A percentile compares a stretch with the other conserved stretches of the same genome.
phyloP scores from a whole-genome alignment of 768 basidiomycete genomes.

The Psilocybe sp. region DNA sequence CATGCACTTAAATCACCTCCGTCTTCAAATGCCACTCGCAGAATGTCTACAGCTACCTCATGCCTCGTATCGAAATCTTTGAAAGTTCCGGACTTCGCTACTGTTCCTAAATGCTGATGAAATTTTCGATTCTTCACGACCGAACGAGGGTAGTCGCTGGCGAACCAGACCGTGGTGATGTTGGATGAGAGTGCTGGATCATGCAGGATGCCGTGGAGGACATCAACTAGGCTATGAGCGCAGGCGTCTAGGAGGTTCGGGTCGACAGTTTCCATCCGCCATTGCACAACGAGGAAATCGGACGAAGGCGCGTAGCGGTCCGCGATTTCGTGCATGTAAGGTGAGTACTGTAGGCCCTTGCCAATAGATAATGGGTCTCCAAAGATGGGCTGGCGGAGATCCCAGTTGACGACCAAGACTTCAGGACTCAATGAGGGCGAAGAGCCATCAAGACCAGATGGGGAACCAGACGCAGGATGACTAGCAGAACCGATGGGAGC shows the following conservation, averaged over 20 bases:
- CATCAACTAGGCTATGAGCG: slow-evolving; percentile 45
- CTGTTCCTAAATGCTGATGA: slow-evolving; percentile 6
- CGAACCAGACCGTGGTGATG: slow-evolving; percentile 49
- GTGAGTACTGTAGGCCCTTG: slow-evolving; percentile 40
- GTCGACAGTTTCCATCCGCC: slow-evolving; percentile 53
- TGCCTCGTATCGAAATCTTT: slow-evolving; percentile 38
- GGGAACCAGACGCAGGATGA: too few species aligned
- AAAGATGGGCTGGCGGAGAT: slow-evolving; percentile 47
- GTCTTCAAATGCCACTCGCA: slow-evolving; percentile 40
- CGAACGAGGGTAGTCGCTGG: slow-evolving; percentile 49
- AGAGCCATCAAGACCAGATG: too few species aligned
- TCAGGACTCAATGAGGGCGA: slow-evolving; percentile 26
- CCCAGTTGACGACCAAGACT: slow-evolving; percentile 54
- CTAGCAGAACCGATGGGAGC: too few species aligned
- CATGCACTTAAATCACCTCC: slow-evolving; percentile 38
- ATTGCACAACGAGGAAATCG: slow-evolving; percentile 52
- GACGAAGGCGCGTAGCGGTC: slow-evolving; percentile 28
- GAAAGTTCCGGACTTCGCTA: slow-evolving; percentile 44
- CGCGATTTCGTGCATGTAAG: slow-evolving; percentile 38
- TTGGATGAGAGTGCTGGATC: slow-evolving; percentile 21
- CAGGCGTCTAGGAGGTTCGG: slow-evolving; percentile 41
- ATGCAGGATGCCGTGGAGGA: slow-evolving; percentile 34
- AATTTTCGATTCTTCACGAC: slow-evolving; percentile 11
- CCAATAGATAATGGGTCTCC: slow-evolving; percentile 11
- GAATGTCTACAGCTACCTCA: slow-evolving; percentile 40